Percentiles rank a stretch among this genome's conserved stretches.
These are phyloP conservation scores for Yarrowia sp. DNA, from an alignment of 805 yeast species.

Conservation along the genomic window DNA sequence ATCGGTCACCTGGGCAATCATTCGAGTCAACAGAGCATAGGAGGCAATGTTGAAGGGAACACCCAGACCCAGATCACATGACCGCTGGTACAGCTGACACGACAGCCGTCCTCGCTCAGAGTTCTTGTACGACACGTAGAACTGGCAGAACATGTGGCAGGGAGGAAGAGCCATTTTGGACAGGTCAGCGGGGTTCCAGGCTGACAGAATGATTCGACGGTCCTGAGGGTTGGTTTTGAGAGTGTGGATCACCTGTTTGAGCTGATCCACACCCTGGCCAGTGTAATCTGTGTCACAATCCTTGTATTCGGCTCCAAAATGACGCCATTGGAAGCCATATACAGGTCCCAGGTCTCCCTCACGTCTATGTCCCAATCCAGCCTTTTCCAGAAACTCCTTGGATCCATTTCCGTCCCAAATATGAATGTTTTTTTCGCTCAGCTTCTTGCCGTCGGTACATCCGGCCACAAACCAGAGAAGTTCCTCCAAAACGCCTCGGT, in stretches of 20 bases:
- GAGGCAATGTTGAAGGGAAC: constrained; percentile 99
- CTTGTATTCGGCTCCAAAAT: constrained; percentile 91
- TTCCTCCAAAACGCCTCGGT: constrained; percentile 87
- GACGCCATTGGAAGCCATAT: constrained; percentile 99
- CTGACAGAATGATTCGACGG: constrained; percentile 90
- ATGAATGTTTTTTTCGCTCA: constrained; percentile 85
- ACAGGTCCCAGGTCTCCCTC: constrained; percentile 98
- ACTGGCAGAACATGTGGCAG: constrained; percentile 95
- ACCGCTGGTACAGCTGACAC: constrained; percentile 91
- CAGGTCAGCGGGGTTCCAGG: constrained; percentile 99
- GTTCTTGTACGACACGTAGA: constrained; percentile 76
- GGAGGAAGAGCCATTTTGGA: constrained; percentile 97
- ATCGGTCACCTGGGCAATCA: constrained; percentile 95
- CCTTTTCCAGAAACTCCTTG: constrained; percentile 81
- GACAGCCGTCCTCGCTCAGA: constrained; percentile 70
- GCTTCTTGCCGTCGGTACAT: constrained; percentile 81
- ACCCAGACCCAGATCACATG: constrained; percentile 99
- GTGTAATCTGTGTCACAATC: constrained; percentile 88
- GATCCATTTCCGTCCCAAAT: constrained; percentile 99
- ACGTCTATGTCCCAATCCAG: constrained; percentile 79
- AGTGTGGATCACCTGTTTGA: constrained; percentile 77
- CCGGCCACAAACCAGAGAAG: constrained; percentile 93
- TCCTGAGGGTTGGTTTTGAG: constrained; percentile 91
- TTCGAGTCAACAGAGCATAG: constrained; percentile 86
- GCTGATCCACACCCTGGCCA: constrained; percentile 90